phyloP scores from a whole-genome alignment of 129 eudicot genomes.

The Centaurea solstitialis region DNA sequence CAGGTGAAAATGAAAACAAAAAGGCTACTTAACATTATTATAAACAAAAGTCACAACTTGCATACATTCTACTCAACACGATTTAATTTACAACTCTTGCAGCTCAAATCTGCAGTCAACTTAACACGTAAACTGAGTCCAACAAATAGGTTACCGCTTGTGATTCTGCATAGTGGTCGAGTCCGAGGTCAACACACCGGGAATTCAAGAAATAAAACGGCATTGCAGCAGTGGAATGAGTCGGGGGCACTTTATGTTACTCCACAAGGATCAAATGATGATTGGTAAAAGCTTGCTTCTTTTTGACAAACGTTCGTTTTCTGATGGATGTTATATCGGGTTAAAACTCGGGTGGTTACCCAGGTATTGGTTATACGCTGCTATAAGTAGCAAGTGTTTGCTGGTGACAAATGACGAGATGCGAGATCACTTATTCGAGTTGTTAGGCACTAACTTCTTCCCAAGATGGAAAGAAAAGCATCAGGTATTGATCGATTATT shows the following conservation, averaged over 20 bases:
- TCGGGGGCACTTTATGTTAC: constrained; percentile 87
- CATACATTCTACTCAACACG: neutral
- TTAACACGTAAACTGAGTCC: constrained; percentile 61
- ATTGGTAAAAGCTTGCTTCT: constrained; percentile 58
- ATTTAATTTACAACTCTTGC: constrained; percentile 17
- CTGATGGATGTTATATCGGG: neutral
- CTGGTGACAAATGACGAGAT: constrained; percentile 92
- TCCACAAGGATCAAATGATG: constrained; percentile 96
- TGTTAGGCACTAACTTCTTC: constrained; percentile 82
- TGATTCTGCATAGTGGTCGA: constrained; percentile 70
- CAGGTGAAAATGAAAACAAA: constrained; percentile 44
- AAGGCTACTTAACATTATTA: neutral
- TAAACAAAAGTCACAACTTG: neutral
- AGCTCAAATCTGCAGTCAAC: constrained; percentile 69
- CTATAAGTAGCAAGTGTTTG: constrained; percentile 80
- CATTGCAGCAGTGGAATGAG: constrained; percentile 69
- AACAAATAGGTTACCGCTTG: constrained; percentile 73
- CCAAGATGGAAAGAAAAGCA: constrained; percentile 97
- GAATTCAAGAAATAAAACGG: constrained; percentile 51
- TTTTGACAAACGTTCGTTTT: neutral
- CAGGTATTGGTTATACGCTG: constrained; percentile 97
- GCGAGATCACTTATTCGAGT: constrained; percentile 89
- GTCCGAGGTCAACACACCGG: constrained; percentile 60
- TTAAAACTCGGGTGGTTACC: neutral
- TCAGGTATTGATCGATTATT: constrained; percentile 46